Conservation (phyloP, 2,329 filamentous ascomycete species). For the Uncinocarpus reesii region DNA sequence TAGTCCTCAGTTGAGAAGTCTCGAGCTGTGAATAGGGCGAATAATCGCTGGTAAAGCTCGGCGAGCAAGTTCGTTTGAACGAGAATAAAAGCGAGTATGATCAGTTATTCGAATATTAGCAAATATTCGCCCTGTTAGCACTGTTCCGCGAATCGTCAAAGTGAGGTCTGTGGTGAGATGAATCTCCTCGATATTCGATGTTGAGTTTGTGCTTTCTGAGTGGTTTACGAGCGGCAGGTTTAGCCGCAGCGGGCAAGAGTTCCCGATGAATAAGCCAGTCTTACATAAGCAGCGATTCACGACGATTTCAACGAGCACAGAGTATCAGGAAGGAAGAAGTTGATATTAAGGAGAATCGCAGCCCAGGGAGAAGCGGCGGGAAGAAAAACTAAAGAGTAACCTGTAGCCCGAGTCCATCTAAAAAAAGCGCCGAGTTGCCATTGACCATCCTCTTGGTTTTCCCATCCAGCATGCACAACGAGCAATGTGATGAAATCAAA, state of each 20-base stretch:
- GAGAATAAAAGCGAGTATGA: too few relatives aligned
- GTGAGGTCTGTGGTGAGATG: constrained; percentile 2
- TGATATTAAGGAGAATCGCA: too few relatives aligned
- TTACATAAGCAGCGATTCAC: too few relatives aligned
- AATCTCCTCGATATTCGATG: constrained; percentile 4
- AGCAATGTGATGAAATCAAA: constrained; percentile 14
- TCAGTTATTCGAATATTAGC: too few relatives aligned
- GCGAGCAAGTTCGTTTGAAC: too few relatives aligned
- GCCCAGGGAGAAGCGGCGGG: constrained; percentile 8
- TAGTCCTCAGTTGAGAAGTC: too few relatives aligned
- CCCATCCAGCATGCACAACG: constrained; percentile 17
- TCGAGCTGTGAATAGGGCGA: too few relatives aligned
- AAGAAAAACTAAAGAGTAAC: constrained; percentile 11
- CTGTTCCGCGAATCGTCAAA: too few relatives aligned
- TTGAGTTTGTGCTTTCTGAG: constrained; percentile 8
- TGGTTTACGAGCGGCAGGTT: neutral
- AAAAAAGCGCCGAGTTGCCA: constrained; percentile 5
- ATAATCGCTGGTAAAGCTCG: too few relatives aligned
- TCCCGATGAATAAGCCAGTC: neutral
- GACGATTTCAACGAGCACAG: too few relatives aligned
- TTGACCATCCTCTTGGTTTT: constrained; percentile 5
- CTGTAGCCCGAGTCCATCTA: constrained; percentile 16
- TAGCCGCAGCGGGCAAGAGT: neutral
- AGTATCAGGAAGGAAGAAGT: too few relatives aligned
- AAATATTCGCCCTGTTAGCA: too few relatives aligned